phyloP scores from a whole-genome alignment of 2,329 filamentous ascomycete species.

The Zalaria sp. region DNA sequence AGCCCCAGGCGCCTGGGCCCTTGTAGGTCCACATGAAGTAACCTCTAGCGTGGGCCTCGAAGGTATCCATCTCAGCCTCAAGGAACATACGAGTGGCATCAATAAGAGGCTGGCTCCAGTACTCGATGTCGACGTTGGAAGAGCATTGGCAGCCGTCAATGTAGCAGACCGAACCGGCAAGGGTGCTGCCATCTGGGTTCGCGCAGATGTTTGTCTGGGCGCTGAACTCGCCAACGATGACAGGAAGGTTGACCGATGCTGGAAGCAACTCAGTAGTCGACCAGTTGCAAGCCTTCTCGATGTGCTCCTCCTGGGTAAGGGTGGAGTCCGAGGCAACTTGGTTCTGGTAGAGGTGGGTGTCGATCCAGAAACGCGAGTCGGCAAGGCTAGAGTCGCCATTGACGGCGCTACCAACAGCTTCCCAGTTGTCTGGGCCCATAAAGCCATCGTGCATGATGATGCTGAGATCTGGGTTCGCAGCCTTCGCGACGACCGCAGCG shows the following conservation, averaged over 20 bases:
- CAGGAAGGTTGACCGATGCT: conserved; percentile 19
- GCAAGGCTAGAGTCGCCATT: conserved; percentile 13
- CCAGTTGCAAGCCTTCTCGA: conserved; percentile 26
- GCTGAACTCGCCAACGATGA: conserved; percentile 31
- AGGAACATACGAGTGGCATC: conserved; percentile 24
- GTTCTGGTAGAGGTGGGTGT: conserved; percentile 32
- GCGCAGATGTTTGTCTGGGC: conserved; percentile 30
- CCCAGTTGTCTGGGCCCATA: conserved; percentile 17
- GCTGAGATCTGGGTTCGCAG: conserved; percentile 19
- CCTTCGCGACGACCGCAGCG: conserved; percentile 15
- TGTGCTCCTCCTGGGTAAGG: conserved; percentile 25
- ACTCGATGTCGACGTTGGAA: conserved; percentile 17
- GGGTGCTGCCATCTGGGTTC: conserved; percentile 24
- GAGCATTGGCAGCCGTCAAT: conserved; percentile 24
- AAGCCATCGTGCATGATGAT: conserved; percentile 28
- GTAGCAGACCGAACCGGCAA: conserved; percentile 17
- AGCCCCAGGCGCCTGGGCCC: conserved; percentile 27
- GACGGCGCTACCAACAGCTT: conserved; percentile 10
- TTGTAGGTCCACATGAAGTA: conserved; percentile 32
- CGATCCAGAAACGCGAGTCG: conserved; percentile 25
- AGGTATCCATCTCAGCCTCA: conserved; percentile 30
- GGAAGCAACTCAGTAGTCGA: conserved; percentile 16
- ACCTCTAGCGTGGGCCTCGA: conserved; percentile 24
- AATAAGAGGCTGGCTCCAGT: conserved; percentile 21
- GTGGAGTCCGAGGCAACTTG: conserved; percentile 20